These are phyloP conservation scores for Streptanthus diversifolius DNA, from an alignment of 345 rosid genomes.

Conservation along the genomic window DNA sequence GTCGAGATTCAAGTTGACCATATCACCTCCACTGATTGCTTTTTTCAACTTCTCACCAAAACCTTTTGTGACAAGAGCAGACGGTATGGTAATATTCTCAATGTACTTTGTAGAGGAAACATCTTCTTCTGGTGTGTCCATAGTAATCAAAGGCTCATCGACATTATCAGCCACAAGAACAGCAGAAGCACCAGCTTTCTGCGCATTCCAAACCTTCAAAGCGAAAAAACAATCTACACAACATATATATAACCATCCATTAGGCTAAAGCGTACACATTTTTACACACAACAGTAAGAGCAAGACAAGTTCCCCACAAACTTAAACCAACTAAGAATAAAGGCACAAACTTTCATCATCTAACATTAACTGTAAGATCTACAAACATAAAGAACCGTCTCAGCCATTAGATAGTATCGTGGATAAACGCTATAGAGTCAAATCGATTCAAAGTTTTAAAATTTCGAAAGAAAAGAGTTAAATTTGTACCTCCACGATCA, in stretches of 20 bases:
- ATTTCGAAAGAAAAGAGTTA: not conserved
- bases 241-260: not conserved
- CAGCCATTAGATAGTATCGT: no score
- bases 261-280: not conserved
- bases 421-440: no score
- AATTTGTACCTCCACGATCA: conserved; percentile 81
- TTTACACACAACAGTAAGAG: no score
- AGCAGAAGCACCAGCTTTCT: conserved; percentile 93
- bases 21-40: conserved; percentile 58
- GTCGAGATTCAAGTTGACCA: conserved; percentile 94
- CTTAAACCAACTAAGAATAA: no score
- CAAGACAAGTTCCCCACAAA: no score
- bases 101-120: conserved; percentile 59
- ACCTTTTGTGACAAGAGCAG: conserved; percentile 79
- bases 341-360: not conserved
- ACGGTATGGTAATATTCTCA: conserved; percentile 91
- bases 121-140: conserved; percentile 90
- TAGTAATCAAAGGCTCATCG: conserved; percentile 80
- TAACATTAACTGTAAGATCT: not conserved
- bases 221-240: conserved; percentile 89
- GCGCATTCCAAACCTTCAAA: conserved; percentile 94
- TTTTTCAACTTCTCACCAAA: conserved; percentile 79
- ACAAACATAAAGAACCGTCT: no score
- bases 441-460: not conserved
- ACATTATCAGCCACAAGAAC: conserved; percentile 89